A percentile compares a stretch with the other conserved stretches of the same genome.
These are phyloP conservation scores for Tetrastigma voinierianum DNA, from an alignment of 164 flowering plant species.

Conservation along the genomic window DNA sequence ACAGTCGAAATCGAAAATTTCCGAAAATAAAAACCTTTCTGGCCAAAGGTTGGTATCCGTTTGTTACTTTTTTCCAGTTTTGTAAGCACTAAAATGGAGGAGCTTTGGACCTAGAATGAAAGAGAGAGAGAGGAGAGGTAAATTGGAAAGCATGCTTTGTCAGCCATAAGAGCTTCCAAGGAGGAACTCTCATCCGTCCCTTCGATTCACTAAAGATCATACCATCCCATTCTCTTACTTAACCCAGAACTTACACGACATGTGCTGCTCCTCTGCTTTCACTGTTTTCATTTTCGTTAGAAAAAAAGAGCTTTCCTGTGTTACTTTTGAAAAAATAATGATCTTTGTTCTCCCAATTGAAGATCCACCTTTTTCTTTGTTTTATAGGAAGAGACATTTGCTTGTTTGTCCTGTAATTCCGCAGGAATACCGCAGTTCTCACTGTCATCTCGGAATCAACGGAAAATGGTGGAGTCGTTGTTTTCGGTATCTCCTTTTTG, in stretches of 20 bases:
- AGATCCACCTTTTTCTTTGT: constrained; percentile 13
- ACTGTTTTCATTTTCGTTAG: not conserved
- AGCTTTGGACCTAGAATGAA: not conserved
- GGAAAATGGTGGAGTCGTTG: constrained; percentile 24
- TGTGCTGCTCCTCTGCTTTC: not conserved
- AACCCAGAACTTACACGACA: not conserved
- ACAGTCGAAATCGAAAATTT: not conserved
- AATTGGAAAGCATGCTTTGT: constrained; percentile 40
- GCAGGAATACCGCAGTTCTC: constrained; percentile 12
- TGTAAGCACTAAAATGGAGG: constrained; percentile 12
- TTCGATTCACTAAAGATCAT: constrained; percentile 13
- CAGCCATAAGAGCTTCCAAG: constrained; percentile 64
- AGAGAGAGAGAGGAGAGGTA: constrained; percentile 20
- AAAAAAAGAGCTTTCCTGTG: constrained; percentile 5
- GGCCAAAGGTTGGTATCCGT: not conserved
- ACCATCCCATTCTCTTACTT: not conserved
- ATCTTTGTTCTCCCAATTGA: not conserved
- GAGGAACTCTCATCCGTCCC: constrained; percentile 18
- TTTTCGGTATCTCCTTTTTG: constrained; percentile 16
- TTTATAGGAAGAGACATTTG: constrained; percentile 10
- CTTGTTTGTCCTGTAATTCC: constrained; percentile 9
- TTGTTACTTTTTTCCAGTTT: too few relatives aligned
- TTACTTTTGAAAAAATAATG: not conserved
- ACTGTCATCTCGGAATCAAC: constrained; percentile 9
- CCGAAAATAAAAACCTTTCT: constrained; percentile 1